Base-by-base conservation (phyloP, 257 asterid genomes). In the Solanum sitiens region DNA sequence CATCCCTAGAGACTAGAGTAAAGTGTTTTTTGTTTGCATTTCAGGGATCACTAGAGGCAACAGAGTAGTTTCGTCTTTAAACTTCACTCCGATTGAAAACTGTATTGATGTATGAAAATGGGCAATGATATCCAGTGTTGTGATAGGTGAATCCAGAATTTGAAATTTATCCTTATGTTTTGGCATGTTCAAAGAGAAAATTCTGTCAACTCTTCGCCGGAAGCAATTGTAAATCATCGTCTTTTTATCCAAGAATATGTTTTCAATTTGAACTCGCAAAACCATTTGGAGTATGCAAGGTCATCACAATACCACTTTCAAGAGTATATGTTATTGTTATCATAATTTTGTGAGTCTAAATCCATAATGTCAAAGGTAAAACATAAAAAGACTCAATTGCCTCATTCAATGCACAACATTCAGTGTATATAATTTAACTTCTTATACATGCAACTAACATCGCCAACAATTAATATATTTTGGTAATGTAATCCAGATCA, bases 201-300 rank as follows among this genome's bases (percentile, higher is more conserved):
- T 35, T 94, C 95, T 1, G 96, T 95, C 2, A 95, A 94, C 88
- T 93, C 98, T 90, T 94, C 96, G 15, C 90, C 93, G 33, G 98
- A 94, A 61, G 98, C 98, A 93, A 90, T 94, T 93, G 96, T 95
- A 93, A 37, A 94, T 70, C 98, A 93, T 94, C 86, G 94, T 97
- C 90, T 94, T 95, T 90, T 94, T 98, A 86, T 95, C 98, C 88
- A 95, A 88, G 56, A 94, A 94, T 86, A 95, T 94, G 92, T 94
- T 95, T 91, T 93, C 98, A 37, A 95, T 94, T 10, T 98, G 98
- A 59, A 94, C 93, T 79, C 59, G 94, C 94, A 91, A 95, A 94
- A 75, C 98, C 98, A 88, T 95, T 96, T 14, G 3, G 98, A 92
- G 84, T 94, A 91, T 32, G 96, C 94, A 76, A 93, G 91, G 7